Evolutionary conservation across 768 basidiomycete genomes (phyloP), one percentile per base, ranked within the genome.

Genomic region (Psilocybe tampanensis): DNA sequence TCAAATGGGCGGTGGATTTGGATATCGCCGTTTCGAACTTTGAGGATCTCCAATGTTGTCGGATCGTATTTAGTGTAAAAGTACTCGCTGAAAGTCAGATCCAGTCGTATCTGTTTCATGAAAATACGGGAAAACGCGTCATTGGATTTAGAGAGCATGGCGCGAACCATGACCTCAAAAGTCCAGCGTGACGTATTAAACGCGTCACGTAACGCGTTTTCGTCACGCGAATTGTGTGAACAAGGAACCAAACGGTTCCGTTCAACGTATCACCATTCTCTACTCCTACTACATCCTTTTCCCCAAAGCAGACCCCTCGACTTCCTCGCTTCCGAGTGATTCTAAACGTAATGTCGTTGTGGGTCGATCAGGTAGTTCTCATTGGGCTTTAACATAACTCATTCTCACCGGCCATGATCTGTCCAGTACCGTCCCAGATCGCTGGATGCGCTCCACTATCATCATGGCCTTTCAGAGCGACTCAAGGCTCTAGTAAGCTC

Each of bases 401-500:
- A 6, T 24, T 34, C n/a, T 6, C 18, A n/a, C 24, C 3, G n/a
- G 33, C 21, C 29, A 3, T 9, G 49, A 21, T 2, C 3, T 26
- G 18, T 2, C 17, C 23, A 96, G 92, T 92, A 90, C 68, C 89
- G 96, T 48, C 96, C 96, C 9, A 83, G 86, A 58, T 80, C 86
- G 1, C 83, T 99, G 17, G 87, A 91, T 62, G 86, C 89, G 23
- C 85, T 99, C 52, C 88, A 95, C 67, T 98, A 99, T 71, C 96
- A 98, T 68, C 70, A 78, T 32, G 83, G 81, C 41, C 85, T 99
- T 29, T 92, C 95, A 18, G 78, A 81, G 21, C 84, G 96, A 22
- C 77, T 98, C 29, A 83, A 81, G 58, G 89, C 95, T 2, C 77
- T 98, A 60, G 93, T 92, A 33, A n/a, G 77, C 69, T 9, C 29